Evolutionary conservation across 169 alveolate species (phyloP).

Genomic region (Cryptosporidium ryanae): DNA sequence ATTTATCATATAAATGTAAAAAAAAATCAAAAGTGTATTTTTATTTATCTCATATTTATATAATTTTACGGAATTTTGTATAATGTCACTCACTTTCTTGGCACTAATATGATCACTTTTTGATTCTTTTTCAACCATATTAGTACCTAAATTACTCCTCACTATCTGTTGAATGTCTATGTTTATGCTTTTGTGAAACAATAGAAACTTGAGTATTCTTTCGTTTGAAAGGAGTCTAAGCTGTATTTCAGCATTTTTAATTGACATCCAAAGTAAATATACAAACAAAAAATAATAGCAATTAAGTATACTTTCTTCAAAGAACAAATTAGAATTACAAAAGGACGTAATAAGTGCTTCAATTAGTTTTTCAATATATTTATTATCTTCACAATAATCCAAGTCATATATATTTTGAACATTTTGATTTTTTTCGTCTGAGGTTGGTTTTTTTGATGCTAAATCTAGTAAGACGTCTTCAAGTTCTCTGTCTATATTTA

Average conservation of each 20-base stretch:
- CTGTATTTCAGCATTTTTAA: neutral
- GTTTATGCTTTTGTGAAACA: neutral
- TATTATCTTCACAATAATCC: constrained; percentile 3
- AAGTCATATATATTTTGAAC: constrained; percentile 1
- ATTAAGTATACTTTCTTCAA: neutral
- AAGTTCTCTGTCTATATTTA: neutral
- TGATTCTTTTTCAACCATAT: neutral
- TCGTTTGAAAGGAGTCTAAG: constrained; percentile 11
- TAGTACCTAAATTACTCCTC: no score
- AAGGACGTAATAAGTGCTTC: constrained; percentile 42
- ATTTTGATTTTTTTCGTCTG: neutral
- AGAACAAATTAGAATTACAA: constrained; percentile 17
- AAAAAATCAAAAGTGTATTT: no score
- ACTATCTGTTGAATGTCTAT: no score
- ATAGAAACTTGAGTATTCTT: constrained; percentile 22
- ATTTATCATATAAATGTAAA: no score
- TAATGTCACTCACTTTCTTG: neutral
- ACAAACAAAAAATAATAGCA: constrained; percentile 29
- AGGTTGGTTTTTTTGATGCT: neutral
- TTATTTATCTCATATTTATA: constrained; percentile 1
- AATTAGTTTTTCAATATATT: constrained; percentile 1
- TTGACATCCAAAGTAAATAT: neutral
- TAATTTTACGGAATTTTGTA: neutral
- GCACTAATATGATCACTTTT: neutral
- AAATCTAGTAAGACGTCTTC: neutral